phyloP scores from a whole-genome alignment of 805 yeast species.

The Cyberlindnera euphorbiiphila region DNA sequence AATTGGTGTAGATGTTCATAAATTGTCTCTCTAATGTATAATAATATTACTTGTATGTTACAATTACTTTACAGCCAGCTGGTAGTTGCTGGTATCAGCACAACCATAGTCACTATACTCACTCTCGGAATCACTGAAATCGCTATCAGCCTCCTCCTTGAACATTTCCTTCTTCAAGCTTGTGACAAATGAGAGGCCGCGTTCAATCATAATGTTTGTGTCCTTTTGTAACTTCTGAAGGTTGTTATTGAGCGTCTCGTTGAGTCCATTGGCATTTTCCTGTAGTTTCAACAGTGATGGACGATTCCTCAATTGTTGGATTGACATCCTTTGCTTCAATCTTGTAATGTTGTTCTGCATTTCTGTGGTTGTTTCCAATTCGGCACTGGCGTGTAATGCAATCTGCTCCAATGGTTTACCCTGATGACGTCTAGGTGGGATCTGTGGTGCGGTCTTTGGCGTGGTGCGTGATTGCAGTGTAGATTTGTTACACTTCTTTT shows the following conservation, averaged over 20 bases:
- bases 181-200: slow-evolving; percentile 21
- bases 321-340: slow-evolving; percentile 24
- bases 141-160: slow-evolving; percentile 28
- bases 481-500: slow-evolving; percentile 28
- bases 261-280: slow-evolving; percentile 12
- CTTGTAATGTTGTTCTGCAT: slow-evolving; percentile 15
- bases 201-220: slow-evolving; percentile 20
- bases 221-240: slow-evolving; percentile 25
- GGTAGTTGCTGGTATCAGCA: slow-evolving; percentile 28
- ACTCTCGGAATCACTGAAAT: slow-evolving; percentile 10
- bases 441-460: slow-evolving; percentile 2
- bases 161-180: slow-evolving; percentile 30
- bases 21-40: not conserved
- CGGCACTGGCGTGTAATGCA: no score
- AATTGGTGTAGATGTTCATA: not conserved
- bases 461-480: slow-evolving; percentile 7
- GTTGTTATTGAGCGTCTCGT: slow-evolving; percentile 13
- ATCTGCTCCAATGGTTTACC: slow-evolving; percentile 6
- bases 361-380: slow-evolving; percentile 9
- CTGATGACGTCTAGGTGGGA: slow-evolving; percentile 9
- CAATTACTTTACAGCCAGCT: slow-evolving; percentile 26
- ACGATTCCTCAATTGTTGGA: slow-evolving; percentile 16
- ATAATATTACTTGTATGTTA: not conserved
- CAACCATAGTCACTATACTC: slow-evolving; percentile 22
- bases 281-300: slow-evolving; percentile 8